Conservation (phyloP, 495 filamentous ascomycete genomes). For the Choiromyces venosus region DNA sequence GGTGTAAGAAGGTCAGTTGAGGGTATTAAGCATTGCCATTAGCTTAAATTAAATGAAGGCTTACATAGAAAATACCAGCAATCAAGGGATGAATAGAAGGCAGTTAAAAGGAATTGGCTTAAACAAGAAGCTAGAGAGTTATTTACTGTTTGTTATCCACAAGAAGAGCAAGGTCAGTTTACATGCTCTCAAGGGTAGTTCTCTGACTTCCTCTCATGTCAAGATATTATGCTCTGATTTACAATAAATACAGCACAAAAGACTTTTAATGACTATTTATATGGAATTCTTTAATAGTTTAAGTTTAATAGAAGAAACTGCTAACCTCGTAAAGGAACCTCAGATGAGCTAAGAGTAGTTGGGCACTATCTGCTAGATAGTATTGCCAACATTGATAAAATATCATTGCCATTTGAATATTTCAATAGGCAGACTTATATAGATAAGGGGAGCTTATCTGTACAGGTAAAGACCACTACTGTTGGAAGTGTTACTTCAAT, state of each 20-base stretch:
- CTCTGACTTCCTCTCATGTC: conserved; percentile 1
- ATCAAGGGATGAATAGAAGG: conserved; percentile 2
- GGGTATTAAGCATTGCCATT: neutral
- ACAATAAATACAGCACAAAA: conserved; percentile 9
- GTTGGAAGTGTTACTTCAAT: no score
- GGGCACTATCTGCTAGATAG: conserved; percentile 7
- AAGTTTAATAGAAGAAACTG: conserved; percentile 5
- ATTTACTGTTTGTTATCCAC: conserved; percentile 3
- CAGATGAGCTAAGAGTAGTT: neutral
- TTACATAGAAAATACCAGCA: neutral
- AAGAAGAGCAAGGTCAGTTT: neutral
- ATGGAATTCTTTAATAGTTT: neutral
- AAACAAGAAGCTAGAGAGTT: neutral
- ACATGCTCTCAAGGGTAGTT: conserved; percentile 8
- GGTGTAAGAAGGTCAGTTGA: no score
- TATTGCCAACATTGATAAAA: conserved; percentile 15
- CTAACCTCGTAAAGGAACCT: neutral
- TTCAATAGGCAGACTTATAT: conserved; percentile 14
- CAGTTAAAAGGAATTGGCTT: conserved; percentile 2
- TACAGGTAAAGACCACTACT: conserved; percentile 8
- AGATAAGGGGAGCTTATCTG: conserved; percentile 13
- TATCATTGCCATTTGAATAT: conserved; percentile 13
- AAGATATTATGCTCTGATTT: conserved; percentile 11
- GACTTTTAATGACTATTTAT: conserved; percentile 3
- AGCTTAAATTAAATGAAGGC: neutral